These are phyloP conservation scores for Aspergillus niger DNA, from an alignment of 2,329 filamentous ascomycete genomes.

Conservation along the genomic window DNA sequence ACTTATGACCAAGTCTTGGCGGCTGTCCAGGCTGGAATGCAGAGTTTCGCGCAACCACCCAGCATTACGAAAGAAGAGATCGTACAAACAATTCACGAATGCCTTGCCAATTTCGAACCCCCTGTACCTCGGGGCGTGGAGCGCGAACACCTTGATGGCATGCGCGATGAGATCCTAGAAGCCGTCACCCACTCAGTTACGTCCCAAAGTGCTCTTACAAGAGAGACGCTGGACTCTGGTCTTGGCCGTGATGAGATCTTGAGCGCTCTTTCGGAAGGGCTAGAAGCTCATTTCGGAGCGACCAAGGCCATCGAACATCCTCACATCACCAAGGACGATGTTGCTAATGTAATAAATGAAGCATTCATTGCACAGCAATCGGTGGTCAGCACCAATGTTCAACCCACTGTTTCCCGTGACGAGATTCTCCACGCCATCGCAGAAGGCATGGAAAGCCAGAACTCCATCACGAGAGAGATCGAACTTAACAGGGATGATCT, in stretches of 20 bases:
- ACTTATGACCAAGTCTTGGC: conserved; percentile 82
- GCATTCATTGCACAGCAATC: conserved; percentile 36
- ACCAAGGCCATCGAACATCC: conserved; percentile 58
- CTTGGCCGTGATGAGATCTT: conserved; percentile 60
- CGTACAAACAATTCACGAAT: conserved; percentile 79
- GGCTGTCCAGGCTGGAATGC: conserved; percentile 81
- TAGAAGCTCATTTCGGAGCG: conserved; percentile 49
- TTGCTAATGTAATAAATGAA: conserved; percentile 35
- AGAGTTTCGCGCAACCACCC: conserved; percentile 73
- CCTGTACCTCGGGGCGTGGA: conserved; percentile 22
- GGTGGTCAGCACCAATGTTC: conserved; percentile 31
- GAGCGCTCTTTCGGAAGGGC: conserved; percentile 61
- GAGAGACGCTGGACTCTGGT: conserved; percentile 34
- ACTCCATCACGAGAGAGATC: conserved; percentile 60
- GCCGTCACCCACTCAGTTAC: conserved; percentile 34
- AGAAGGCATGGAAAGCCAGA: conserved; percentile 57
- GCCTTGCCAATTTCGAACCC: conserved; percentile 72
- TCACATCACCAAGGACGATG: conserved; percentile 33
- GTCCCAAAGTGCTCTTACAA: conserved; percentile 35
- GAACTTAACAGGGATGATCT: conserved; percentile 56
- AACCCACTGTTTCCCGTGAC: conserved; percentile 54
- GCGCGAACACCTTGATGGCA: conserved; percentile 30
- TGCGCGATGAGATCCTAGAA: conserved; percentile 39
- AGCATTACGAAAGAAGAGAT: conserved; percentile 79
- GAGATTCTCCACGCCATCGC: conserved; percentile 61